These are phyloP conservation scores for Cicer bijugum DNA, from an alignment of 306 rosid genomes.

Conservation along the genomic window DNA sequence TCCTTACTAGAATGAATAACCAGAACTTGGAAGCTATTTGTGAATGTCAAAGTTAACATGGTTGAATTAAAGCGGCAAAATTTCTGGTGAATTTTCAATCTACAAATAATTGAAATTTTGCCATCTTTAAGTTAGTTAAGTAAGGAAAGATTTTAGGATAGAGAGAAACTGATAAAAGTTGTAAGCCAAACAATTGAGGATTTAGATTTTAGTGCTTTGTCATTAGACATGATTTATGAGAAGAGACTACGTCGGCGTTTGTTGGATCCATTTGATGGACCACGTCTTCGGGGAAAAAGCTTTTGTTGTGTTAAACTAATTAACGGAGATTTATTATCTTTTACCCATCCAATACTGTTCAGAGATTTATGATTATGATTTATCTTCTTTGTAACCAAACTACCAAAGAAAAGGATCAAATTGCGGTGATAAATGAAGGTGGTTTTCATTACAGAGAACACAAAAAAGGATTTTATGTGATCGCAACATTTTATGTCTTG, in stretches of 20 bases:
- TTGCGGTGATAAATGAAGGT: background rate
- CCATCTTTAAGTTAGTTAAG: background rate
- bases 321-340: background rate
- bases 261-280: background rate
- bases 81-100: too few species aligned
- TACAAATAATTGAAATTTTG: too few species aligned
- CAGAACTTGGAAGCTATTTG: background rate
- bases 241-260: background rate
- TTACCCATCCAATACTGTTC: background rate
- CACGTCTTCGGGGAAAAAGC: background rate
- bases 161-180: background rate
- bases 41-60: background rate
- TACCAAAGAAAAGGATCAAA: background rate
- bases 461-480: conserved; percentile 20
- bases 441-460: background rate
- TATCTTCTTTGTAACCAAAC: conserved; percentile 7
- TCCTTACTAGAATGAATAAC: background rate
- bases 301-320: background rate
- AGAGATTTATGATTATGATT: conserved; percentile 4
- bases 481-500: background rate
- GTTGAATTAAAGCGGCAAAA: too few species aligned
- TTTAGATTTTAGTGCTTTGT: background rate
- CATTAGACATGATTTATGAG: background rate
- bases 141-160: background rate
- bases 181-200: background rate